Conservation (phyloP, 2,329 filamentous ascomycete species). For the Exophiala alcalophila region DNA sequence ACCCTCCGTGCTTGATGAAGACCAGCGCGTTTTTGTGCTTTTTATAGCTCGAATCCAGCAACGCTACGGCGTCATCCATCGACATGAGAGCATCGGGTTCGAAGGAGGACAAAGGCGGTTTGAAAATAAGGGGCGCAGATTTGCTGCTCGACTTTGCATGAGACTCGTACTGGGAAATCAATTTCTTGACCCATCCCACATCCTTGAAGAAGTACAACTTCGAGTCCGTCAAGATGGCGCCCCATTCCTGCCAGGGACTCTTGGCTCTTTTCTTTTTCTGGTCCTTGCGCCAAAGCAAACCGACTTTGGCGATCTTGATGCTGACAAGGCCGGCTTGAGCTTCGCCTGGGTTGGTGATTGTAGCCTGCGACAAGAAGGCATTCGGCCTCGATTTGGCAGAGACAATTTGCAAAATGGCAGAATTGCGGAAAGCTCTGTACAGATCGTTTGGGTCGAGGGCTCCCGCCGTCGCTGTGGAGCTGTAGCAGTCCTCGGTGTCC, state of each 20-base stretch:
- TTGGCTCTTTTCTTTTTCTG: slow-evolving; percentile 88
- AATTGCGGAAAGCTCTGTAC: slow-evolving; percentile 85
- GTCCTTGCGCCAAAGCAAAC: slow-evolving; percentile 91
- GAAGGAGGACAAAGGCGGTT: slow-evolving; percentile 83
- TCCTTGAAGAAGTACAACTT: slow-evolving; percentile 97
- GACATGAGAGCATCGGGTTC: slow-evolving; percentile 93
- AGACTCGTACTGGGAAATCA: slow-evolving; percentile 83
- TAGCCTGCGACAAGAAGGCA: slow-evolving; percentile 88
- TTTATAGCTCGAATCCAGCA: slow-evolving; percentile 82
- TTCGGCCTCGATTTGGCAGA: slow-evolving; percentile 90
- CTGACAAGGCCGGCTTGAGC: slow-evolving; percentile 91
- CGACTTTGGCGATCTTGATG: slow-evolving; percentile 96
- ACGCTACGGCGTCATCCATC: slow-evolving; percentile 84
- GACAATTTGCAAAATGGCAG: slow-evolving; percentile 89
- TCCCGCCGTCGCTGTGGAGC: slow-evolving; percentile 74
- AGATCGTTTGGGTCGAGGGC: slow-evolving; percentile 75
- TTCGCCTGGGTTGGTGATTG: slow-evolving; percentile 77
- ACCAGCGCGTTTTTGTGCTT: slow-evolving; percentile 93
- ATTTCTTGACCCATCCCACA: slow-evolving; percentile 81
- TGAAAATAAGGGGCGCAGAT: slow-evolving; percentile 78
- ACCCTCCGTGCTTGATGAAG: slow-evolving; percentile 79
- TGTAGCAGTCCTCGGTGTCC: slow-evolving; percentile 86
- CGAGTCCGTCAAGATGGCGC: slow-evolving; percentile 90
- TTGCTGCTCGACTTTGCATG: slow-evolving; percentile 76
- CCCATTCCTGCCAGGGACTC: slow-evolving; percentile 99